Base-by-base conservation (phyloP, 331 rosid genomes). In the Rosa hybrid region DNA sequence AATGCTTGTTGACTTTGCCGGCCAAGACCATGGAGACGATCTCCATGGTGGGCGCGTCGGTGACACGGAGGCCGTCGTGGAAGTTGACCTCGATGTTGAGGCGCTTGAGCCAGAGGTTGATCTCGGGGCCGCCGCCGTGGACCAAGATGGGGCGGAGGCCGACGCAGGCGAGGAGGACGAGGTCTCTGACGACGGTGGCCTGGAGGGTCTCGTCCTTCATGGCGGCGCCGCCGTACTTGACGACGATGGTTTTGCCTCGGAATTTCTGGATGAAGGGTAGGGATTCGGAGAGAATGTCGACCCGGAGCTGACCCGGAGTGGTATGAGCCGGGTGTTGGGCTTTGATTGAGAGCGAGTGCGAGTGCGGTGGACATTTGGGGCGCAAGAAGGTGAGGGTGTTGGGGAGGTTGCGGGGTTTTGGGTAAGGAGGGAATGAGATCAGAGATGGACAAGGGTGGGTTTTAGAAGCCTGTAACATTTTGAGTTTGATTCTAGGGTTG, bases 101-200 rank as follows among this genome's bases (percentile, higher is more conserved):
- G 65, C 97, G 98, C 72, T 75, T 54, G 74, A 94, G 97, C 97
- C 94, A 92, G 45, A 74, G 80, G 88, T 94, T 94, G 84, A 94
- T 94, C 86, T 94, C 98, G 4, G 97, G 98, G 0, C 98, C 97
- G 0, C 98, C 98, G 75, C 97, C 98, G 75, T 94, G 98, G 79
- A 94, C 98, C 49, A 94, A 68, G 59, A 94, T 80, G 6, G 92
- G 97, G 4, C 94, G 88, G 77, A 94, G 96, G 41, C 98, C 98
- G n/a, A 94, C 96, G 85, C 92, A 90, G 34, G 97, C 82, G 73
- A 94, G 94, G 20, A 92, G 96, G 57, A 94, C 98, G 72, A 94
- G 97, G 83, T 92, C 97, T 81, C 92, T 94, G 79, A 94, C 92
- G 53, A 94, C 98, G 18, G 91, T 89, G 50, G 97, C 94, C 76